Conservation (phyloP, 1,284 basidiomycete species). For the Cutaneotrichosporon cutaneum region DNA sequence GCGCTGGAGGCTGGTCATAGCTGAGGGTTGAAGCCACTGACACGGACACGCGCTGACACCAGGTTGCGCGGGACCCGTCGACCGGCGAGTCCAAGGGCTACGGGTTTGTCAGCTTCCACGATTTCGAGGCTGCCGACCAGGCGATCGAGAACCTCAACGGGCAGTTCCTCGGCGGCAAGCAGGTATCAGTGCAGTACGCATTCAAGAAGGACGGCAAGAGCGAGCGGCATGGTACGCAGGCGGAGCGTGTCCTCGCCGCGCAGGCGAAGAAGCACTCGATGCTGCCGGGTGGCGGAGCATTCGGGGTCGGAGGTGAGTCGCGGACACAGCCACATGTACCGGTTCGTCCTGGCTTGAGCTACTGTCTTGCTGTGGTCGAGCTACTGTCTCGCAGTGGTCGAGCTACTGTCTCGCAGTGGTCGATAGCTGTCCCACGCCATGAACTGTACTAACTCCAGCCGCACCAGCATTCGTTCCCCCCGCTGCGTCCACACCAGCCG, state of each 20-base stretch:
- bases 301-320: conserved; percentile 37
- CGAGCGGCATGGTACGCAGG: conserved; percentile 91
- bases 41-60: conserved; percentile 17
- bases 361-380: too few relatives aligned
- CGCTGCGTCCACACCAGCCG: conserved; percentile 41
- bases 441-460: conserved; percentile 24
- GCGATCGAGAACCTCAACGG: conserved; percentile 95
- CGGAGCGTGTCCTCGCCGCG: conserved; percentile 89
- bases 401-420: too few relatives aligned
- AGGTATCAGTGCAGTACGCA: conserved; percentile 92
- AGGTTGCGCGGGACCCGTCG: conserved; percentile 87
- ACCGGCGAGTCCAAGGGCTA: conserved; percentile 89
- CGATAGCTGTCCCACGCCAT: neutral
- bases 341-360: too few relatives aligned
- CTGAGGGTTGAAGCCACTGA: neutral
- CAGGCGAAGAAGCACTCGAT: conserved; percentile 67
- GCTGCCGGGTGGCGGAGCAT: conserved; percentile 46
- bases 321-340: too few relatives aligned
- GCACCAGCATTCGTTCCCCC: conserved; percentile 43
- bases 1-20: too few relatives aligned
- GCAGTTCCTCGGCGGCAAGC: conserved; percentile 97
- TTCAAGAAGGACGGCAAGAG: conserved; percentile 99
- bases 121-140: conserved; percentile 94
- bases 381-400: too few relatives aligned
- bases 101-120: conserved; percentile 94